Base-by-base conservation (phyloP, 2,329 filamentous ascomycete species). In the Trichoderma sp. region DNA sequence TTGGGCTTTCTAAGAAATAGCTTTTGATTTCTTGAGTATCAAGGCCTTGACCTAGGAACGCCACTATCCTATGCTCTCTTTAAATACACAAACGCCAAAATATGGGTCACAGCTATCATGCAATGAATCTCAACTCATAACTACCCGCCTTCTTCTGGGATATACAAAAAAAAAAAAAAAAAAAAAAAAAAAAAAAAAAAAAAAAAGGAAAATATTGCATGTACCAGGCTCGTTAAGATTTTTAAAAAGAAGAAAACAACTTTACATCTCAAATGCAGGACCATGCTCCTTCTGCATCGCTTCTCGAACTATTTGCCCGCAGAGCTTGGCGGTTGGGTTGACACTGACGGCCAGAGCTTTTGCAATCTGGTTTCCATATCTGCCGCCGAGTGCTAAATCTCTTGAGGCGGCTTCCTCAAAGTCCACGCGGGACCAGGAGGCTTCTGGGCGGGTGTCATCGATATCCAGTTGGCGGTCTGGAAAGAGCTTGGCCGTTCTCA, bases 251-350 rank as follows among this genome's bases (percentile, higher is more conserved):
- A 28, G 26, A 54, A 18, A 52, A 52, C 7, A 28, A 13, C 11
- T 11, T 21, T 49, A 83, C 66, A 74, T 75, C 34, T 80, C 80
- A 75, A 83, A 84, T 11, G 79, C 81, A n/a, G 83, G 80, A 0
- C 86, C 86, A 73, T 89, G 90, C 76, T 91, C 89, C 77, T 87
- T 89, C 80, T 84, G 89, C 87, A 91, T 89, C 59, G 89, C 89
- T 78, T 90, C 87, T 60, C 86, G 84, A 46, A 91, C 89, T 76
- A 91, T 91, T 74, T 89, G 84, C 1, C 89, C 89, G 74, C 89
- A 91, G 54, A 91, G 79, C 79, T 91, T 91, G 2, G 89, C 89
- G 18, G 87, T 90, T 28, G 89, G 89, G 76, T 91, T 91, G 32
- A 86, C 86, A 76, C 83, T 85, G 61, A 91, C 89, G 6, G 88